Percentiles rank a stretch among this genome's conserved stretches.
phyloP scores from a whole-genome alignment of 2,329 filamentous ascomycete genomes.

The Aureobasidium sp. region DNA sequence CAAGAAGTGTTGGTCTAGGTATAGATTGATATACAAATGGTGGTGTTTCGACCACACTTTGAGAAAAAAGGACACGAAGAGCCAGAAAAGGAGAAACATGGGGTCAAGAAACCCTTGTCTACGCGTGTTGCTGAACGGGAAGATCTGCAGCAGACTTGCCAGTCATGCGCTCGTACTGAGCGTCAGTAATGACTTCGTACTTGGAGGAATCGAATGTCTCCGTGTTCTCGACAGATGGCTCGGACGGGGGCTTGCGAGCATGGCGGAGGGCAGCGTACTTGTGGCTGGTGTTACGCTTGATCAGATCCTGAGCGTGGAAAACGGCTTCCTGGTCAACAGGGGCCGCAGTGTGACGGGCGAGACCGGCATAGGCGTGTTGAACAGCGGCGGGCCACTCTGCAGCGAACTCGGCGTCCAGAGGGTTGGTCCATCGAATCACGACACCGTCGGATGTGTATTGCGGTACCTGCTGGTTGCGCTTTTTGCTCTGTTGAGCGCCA shows the following conservation, averaged over 20 bases:
- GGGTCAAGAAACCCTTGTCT: background rate
- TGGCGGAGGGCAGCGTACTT: background rate
- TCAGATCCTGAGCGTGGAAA: background rate
- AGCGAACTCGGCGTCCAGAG: conserved; percentile 33
- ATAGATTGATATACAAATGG: conserved; percentile 7
- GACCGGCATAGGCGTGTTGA: conserved; percentile 27
- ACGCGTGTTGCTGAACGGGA: too few species aligned
- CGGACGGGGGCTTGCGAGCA: background rate
- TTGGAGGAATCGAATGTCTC: too few species aligned
- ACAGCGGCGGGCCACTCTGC: conserved; percentile 29
- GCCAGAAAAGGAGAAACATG: background rate
- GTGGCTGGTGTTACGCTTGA: conserved; percentile 3
- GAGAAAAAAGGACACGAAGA: background rate
- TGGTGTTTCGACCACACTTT: background rate
- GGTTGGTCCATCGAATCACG: conserved; percentile 31
- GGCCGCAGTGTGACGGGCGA: conserved; percentile 23
- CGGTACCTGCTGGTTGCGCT: conserved; percentile 17
- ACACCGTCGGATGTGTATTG: conserved; percentile 26
- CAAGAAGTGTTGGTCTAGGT: conserved; percentile 3
- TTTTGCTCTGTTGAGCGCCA: conserved; percentile 17
- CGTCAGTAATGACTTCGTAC: background rate
- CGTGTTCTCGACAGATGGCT: background rate
- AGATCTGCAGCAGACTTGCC: background rate
- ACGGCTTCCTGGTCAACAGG: background rate
- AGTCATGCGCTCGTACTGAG: background rate